Conservation (phyloP, 176 grass and related monocot species). For the Hsuehochloa calcarea region DNA sequence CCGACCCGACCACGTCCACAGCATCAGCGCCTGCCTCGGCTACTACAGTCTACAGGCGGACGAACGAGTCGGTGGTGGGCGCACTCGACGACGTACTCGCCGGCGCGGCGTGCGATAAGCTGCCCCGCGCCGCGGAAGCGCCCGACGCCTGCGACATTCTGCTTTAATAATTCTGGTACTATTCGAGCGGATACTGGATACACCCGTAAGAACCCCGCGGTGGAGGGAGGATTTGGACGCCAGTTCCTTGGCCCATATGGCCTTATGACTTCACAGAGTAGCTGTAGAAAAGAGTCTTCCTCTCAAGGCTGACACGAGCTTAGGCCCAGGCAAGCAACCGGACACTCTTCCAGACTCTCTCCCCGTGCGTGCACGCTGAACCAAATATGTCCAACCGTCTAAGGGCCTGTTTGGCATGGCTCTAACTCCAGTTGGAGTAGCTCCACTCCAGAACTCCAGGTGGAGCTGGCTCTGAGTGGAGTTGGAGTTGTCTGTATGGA, state of each 20-base stretch:
- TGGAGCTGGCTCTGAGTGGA: too few relatives aligned
- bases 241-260: neutral
- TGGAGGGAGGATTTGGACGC: neutral
- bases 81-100: neutral
- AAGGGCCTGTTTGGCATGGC: too few relatives aligned
- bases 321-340: neutral
- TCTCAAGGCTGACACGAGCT: neutral
- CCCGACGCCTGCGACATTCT: neutral
- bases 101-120: neutral
- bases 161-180: too few relatives aligned
- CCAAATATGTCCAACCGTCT: too few relatives aligned
- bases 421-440: too few relatives aligned
- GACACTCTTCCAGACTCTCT: neutral
- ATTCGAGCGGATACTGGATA: too few relatives aligned
- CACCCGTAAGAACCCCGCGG: neutral
- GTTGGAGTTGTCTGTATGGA: too few relatives aligned
- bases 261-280: too few relatives aligned
- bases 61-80: neutral
- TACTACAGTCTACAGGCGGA: neutral
- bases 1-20: neutral
- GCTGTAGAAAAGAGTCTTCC: neutral
- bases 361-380: too few relatives aligned
- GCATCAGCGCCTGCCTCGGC: neutral
- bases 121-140: neutral
- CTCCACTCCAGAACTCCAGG: too few relatives aligned